A percentile compares a stretch with the other conserved stretches of the same genome.
phyloP scores from a whole-genome alignment of 169 alveolate species.

The Ophryocystis elektroscirrha region DNA sequence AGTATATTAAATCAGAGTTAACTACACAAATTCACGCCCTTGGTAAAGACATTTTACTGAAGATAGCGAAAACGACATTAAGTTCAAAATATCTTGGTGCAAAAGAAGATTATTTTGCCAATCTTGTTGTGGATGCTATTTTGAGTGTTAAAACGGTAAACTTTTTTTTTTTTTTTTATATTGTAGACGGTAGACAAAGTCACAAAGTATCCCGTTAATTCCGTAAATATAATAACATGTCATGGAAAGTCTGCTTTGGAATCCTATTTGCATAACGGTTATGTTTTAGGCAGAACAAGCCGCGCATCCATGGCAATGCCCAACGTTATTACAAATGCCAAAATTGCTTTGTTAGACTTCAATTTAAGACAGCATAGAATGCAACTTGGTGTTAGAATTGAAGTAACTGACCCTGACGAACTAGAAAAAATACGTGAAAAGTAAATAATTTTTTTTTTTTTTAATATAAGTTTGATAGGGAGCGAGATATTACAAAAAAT shows the following conservation, averaged over 20 bases:
- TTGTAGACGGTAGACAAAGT: constrained; percentile 26
- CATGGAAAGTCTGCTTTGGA: constrained; percentile 83
- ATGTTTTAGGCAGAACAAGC: constrained; percentile 7
- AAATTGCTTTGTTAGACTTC: constrained; percentile 89
- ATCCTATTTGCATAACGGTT: constrained; percentile 37
- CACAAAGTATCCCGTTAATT: constrained; percentile 75
- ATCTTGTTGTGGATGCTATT: constrained; percentile 69
- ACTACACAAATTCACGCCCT: constrained; percentile 46
- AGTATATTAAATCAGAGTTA: constrained; percentile 62
- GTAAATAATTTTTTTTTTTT: not conserved
- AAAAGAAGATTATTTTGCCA: constrained; percentile 67
- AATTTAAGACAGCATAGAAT: constrained; percentile 77
- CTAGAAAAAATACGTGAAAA: constrained; percentile 74
- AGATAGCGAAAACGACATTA: constrained; percentile 75
- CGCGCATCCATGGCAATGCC: constrained; percentile 78
- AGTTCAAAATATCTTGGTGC: constrained; percentile 73
- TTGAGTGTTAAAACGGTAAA: constrained; percentile 43
- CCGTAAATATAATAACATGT: constrained; percentile 70
- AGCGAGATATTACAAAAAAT: constrained; percentile 84
- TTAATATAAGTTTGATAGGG: constrained; percentile 39
- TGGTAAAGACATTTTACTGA: constrained; percentile 59
- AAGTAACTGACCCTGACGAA: constrained; percentile 80
- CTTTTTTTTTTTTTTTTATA: not conserved
- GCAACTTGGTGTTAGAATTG: constrained; percentile 46
- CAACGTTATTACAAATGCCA: constrained; percentile 63